These are phyloP conservation scores for Aspergillus wentii DNA, from an alignment of 495 filamentous ascomycete genomes.

Conservation along the genomic window DNA sequence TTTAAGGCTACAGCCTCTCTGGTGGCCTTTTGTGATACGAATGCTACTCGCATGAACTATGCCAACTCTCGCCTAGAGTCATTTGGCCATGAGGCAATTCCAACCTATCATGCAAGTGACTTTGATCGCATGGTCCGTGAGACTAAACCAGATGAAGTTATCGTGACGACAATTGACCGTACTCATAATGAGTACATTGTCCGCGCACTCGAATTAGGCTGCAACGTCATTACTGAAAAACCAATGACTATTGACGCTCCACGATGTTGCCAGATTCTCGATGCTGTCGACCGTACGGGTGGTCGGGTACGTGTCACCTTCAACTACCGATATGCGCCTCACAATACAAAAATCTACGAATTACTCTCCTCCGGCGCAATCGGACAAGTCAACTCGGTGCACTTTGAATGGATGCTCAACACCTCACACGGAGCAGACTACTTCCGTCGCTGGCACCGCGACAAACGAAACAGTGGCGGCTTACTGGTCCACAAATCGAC, in stretches of 20 bases:
- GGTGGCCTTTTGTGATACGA: slow-evolving; percentile 41
- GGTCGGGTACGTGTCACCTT: slow-evolving; percentile 23
- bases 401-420: slow-evolving; percentile 58
- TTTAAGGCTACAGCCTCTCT: slow-evolving; percentile 42
- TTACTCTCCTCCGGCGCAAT: slow-evolving; percentile 45
- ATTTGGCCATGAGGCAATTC: slow-evolving; percentile 23
- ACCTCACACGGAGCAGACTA: slow-evolving; percentile 56
- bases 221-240: slow-evolving; percentile 54
- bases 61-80: slow-evolving; percentile 20
- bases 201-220: slow-evolving; percentile 50
- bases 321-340: slow-evolving; percentile 32
- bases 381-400: slow-evolving; percentile 48
- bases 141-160: slow-evolving; percentile 50
- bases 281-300: slow-evolving; percentile 22
- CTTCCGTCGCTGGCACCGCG: slow-evolving; percentile 58
- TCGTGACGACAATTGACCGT: slow-evolving; percentile 56
- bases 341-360: slow-evolving; percentile 32
- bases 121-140: slow-evolving; percentile 51
- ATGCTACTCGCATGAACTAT: slow-evolving; percentile 24
- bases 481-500: slow-evolving; percentile 34
- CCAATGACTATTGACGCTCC: slow-evolving; percentile 56
- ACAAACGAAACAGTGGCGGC: slow-evolving; percentile 52
- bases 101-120: slow-evolving; percentile 44
- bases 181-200: slow-evolving; percentile 53
- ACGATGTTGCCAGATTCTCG: slow-evolving; percentile 43